A percentile compares a stretch with the other conserved stretches of the same genome.
Conservation (phyloP, 1,139 yeast genomes). For the Kodamaea plutei region DNA sequence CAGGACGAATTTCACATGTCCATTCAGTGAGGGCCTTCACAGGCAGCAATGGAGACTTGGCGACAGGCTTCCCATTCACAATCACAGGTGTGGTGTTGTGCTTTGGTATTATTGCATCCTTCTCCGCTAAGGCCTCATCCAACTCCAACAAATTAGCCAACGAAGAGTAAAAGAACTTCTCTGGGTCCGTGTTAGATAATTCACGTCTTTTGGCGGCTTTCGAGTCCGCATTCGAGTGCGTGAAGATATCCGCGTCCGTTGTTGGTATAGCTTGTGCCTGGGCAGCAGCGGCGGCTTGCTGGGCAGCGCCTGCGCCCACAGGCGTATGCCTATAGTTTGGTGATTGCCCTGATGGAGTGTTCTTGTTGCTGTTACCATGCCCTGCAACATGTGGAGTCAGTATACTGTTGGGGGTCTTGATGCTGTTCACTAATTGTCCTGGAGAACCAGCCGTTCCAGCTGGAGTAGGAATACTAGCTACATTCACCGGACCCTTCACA, state of each 20-base stretch:
- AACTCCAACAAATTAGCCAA: slow-evolving; percentile 48
- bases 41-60: slow-evolving; percentile 36
- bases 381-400: slow-evolving; percentile 39
- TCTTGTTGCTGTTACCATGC: slow-evolving; percentile 32
- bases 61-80: slow-evolving; percentile 12
- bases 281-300: slow-evolving; percentile 9
- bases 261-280: slow-evolving; percentile 10
- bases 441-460: slow-evolving; percentile 41
- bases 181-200: slow-evolving; percentile 44
- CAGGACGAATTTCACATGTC: slow-evolving; percentile 45
- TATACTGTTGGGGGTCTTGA: slow-evolving; percentile 44
- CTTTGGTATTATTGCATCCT: slow-evolving; percentile 8
- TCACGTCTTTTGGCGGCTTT: slow-evolving; percentile 44
- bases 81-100: slow-evolving; percentile 26
- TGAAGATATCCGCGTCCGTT: slow-evolving; percentile 22
- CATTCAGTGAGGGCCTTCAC: slow-evolving; percentile 24
- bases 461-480: slow-evolving; percentile 29
- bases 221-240: slow-evolving; percentile 24
- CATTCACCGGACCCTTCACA: slow-evolving; percentile 18
- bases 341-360: slow-evolving; percentile 40
- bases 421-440: slow-evolving; percentile 36
- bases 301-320: slow-evolving; percentile 10
- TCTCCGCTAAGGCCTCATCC: slow-evolving; percentile 29
- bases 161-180: slow-evolving; percentile 48
- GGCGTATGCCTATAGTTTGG: slow-evolving; percentile 24